These are phyloP conservation scores for Ogataea angusta DNA, from an alignment of 805 yeast species.

Conservation along the genomic window DNA sequence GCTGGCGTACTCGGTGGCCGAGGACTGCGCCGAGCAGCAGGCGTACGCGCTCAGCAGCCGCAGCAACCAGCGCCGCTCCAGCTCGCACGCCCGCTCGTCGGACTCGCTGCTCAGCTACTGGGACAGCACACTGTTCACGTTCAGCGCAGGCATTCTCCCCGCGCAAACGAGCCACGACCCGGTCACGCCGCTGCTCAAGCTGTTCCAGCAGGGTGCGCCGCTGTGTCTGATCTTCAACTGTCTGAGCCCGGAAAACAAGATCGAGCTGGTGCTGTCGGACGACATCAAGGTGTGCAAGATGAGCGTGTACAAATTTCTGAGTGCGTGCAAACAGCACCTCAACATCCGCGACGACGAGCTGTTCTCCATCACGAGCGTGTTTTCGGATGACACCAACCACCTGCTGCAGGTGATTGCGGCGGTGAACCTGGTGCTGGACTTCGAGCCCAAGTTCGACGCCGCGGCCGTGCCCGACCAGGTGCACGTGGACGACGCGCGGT, in stretches of 20 bases:
- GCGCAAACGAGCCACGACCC: slow-evolving; percentile 81
- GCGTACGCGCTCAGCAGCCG: slow-evolving; percentile 37
- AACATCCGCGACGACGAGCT: slow-evolving; percentile 75
- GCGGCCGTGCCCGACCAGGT: slow-evolving; percentile 23
- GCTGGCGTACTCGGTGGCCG: slow-evolving; percentile 63
- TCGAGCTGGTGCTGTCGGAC: slow-evolving; percentile 66
- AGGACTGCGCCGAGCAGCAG: slow-evolving; percentile 69
- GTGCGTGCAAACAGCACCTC: slow-evolving; percentile 77
- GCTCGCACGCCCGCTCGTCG: slow-evolving; percentile 6
- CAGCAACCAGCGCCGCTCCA: slow-evolving; percentile 6
- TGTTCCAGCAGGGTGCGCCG: slow-evolving; percentile 91
- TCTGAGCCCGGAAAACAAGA: slow-evolving; percentile 47
- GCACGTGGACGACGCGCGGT: slow-evolving; percentile 51
- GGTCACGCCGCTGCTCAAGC: slow-evolving; percentile 83
- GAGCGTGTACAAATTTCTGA: slow-evolving; percentile 83
- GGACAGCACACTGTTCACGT: slow-evolving; percentile 50
- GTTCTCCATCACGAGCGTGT: slow-evolving; percentile 88
- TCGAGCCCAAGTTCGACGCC: slow-evolving; percentile 13
- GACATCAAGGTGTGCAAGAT: slow-evolving; percentile 83
- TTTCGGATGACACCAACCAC: slow-evolving; percentile 76
- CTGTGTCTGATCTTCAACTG: slow-evolving; percentile 80
- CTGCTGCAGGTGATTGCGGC: slow-evolving; percentile 72
- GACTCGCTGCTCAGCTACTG: slow-evolving; percentile 25
- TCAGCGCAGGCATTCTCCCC: slow-evolving; percentile 74
- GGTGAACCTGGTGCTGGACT: slow-evolving; percentile 45